phyloP scores from a whole-genome alignment of 2,329 filamentous ascomycete genomes.

The Scedosporium aurantiacum region DNA sequence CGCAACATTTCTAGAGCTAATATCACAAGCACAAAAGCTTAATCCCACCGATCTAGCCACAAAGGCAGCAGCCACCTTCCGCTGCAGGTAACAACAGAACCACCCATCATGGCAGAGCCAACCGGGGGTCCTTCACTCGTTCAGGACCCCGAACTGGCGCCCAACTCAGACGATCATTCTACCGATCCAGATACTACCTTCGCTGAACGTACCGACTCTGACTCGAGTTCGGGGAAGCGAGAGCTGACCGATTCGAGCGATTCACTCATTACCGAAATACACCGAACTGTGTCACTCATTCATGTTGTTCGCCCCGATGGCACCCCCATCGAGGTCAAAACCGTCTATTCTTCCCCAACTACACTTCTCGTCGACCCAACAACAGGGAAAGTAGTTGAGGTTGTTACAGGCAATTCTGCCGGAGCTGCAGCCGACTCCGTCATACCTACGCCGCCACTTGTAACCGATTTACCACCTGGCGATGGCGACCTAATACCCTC shows the following conservation, averaged over 20 bases:
- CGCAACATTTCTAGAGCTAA: slow-evolving; percentile 1
- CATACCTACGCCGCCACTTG: neutral
- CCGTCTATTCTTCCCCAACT: slow-evolving; percentile 12
- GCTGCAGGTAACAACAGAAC: slow-evolving; percentile 14
- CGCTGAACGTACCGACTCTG: neutral
- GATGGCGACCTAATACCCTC: neutral
- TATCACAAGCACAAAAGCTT: neutral
- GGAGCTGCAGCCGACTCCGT: neutral
- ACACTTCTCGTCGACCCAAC: slow-evolving; percentile 3
- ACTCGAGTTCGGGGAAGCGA: slow-evolving; percentile 3
- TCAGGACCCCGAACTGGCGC: slow-evolving; percentile 29
- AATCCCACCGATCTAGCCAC: neutral
- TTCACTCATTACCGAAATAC: slow-evolving; percentile 30
- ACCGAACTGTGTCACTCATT: slow-evolving; percentile 45
- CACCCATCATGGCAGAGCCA: slow-evolving; percentile 34
- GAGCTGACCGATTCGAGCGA: neutral
- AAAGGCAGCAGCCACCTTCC: neutral
- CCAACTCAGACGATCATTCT: slow-evolving; percentile 21
- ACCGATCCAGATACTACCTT: slow-evolving; percentile 10
- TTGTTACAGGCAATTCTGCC: neutral
- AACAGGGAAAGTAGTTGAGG: neutral
- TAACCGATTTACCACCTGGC: neutral
- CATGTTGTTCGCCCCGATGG: slow-evolving; percentile 39
- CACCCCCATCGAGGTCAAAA: slow-evolving; percentile 31
- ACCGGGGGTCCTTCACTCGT: slow-evolving; percentile 35